phyloP scores from a whole-genome alignment of 768 basidiomycete genomes.

The Cystoderma amianthinum region DNA sequence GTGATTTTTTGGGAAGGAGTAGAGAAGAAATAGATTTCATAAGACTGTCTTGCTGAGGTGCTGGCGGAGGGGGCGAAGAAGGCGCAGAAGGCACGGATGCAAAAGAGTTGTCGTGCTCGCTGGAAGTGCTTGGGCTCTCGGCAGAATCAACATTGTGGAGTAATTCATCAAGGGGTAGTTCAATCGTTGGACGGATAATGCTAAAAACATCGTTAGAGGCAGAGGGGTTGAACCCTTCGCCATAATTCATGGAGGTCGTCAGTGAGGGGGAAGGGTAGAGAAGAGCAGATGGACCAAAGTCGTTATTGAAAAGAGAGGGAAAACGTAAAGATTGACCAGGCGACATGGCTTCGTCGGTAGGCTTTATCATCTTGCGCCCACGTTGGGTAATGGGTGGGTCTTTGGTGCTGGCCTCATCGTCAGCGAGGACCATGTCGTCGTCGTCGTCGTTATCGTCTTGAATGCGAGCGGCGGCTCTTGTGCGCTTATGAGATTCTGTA shows the following conservation, averaged over 20 bases:
- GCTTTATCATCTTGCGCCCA: neutral
- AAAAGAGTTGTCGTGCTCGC: slow-evolving; percentile 6
- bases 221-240: slow-evolving; percentile 56
- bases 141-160: slow-evolving; percentile 41
- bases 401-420: slow-evolving; percentile 23
- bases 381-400: slow-evolving; percentile 28
- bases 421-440: slow-evolving; percentile 17
- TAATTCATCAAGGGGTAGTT: slow-evolving; percentile 81
- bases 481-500: slow-evolving; percentile 51
- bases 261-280: slow-evolving; percentile 63
- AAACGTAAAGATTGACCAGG: slow-evolving; percentile 47
- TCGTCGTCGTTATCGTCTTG: slow-evolving; percentile 17
- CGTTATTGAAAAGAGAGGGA: slow-evolving; percentile 64
- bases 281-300: slow-evolving; percentile 74
- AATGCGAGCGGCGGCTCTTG: slow-evolving; percentile 23
- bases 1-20: slow-evolving; percentile 1
- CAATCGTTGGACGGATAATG: slow-evolving; percentile 75
- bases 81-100: slow-evolving; percentile 1
- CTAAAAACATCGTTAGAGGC: slow-evolving; percentile 45
- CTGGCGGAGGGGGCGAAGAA: slow-evolving; percentile 6
- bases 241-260: slow-evolving; percentile 67
- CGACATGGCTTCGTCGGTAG: slow-evolving; percentile 9
- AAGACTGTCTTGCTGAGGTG: slow-evolving; percentile 19
- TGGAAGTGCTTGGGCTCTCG: slow-evolving; percentile 14
- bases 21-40: slow-evolving; percentile 13